Conservation (phyloP, 148 eudicot genomes). For the Linanthus parryae region DNA sequence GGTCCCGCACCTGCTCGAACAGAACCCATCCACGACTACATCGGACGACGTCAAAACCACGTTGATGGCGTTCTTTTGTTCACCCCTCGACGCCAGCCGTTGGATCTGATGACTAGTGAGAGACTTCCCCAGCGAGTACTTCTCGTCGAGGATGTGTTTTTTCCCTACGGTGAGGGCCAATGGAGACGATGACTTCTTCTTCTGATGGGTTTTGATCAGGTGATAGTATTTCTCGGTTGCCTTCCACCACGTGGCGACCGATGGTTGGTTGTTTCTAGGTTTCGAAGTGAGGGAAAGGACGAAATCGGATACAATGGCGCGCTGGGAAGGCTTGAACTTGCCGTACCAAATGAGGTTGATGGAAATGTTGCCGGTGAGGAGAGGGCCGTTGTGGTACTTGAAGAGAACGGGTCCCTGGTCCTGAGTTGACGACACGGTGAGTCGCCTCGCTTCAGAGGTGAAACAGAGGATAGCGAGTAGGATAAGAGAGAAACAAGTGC, state of each 20-base stretch:
- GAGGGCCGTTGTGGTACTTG: conserved; percentile 36
- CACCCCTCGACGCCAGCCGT: conserved; percentile 4
- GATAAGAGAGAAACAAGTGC: too few species aligned
- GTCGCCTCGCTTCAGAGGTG: too few species aligned
- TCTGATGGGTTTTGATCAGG: background rate
- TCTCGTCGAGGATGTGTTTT: conserved; percentile 6
- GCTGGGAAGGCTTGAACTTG: conserved; percentile 34
- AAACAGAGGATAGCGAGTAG: too few species aligned
- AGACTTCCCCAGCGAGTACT: conserved; percentile 11
- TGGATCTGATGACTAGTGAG: conserved; percentile 8
- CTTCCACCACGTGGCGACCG: conserved; percentile 34
- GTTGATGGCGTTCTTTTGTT: conserved; percentile 5
- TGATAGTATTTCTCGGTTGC: conserved; percentile 18
- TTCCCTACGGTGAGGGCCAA: conserved; percentile 5
- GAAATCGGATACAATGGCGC: conserved; percentile 35
- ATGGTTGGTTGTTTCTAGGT: too few species aligned
- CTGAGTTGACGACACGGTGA: too few species aligned
- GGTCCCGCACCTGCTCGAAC: conserved; percentile 8
- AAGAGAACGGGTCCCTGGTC: too few species aligned
- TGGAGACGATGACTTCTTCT: background rate
- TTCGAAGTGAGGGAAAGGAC: conserved; percentile 21
- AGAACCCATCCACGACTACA: conserved; percentile 10
- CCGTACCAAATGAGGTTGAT: conserved; percentile 52
- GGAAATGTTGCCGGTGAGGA: conserved; percentile 30
- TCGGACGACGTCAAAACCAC: conserved; percentile 10